A percentile compares a stretch with the other conserved stretches of the same genome.
Evolutionary conservation across 1,284 basidiomycete species (phyloP).

Genomic region (Apiotrichum gamsii): DNA sequence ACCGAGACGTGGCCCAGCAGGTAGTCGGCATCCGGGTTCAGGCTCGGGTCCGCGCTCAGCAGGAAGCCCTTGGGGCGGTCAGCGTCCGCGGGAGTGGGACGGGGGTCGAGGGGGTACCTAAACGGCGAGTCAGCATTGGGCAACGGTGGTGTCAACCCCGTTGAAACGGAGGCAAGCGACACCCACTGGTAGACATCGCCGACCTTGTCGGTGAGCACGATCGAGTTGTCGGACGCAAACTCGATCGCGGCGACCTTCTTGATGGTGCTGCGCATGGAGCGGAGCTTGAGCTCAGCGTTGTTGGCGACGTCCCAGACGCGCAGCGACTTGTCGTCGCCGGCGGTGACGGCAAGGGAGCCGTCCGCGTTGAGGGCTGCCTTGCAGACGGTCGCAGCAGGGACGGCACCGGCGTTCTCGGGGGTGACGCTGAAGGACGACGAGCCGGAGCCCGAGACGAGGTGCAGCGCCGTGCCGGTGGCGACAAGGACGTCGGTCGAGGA

Average conservation of each 20-base stretch:
- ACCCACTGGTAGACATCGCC: constrained; percentile 40
- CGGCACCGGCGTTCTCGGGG: constrained; percentile 12
- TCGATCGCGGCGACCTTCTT: constrained; percentile 26
- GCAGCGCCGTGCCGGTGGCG: constrained; percentile 10
- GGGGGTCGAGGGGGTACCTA: constrained; percentile 52
- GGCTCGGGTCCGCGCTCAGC: constrained; percentile 64
- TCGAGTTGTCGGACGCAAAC: constrained; percentile 19
- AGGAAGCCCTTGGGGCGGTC: constrained; percentile 45
- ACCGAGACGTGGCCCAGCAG: constrained; percentile 66
- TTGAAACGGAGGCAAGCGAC: background rate
- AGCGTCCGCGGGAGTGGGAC: constrained; percentile 48
- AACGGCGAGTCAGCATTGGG: constrained; percentile 1
- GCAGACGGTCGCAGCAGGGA: constrained; percentile 51
- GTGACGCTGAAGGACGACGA: constrained; percentile 10
- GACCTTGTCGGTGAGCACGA: constrained; percentile 43
- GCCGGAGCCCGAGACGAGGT: constrained; percentile 5
- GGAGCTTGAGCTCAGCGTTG: constrained; percentile 1
- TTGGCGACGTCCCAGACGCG: constrained; percentile 61
- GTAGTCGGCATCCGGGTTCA: constrained; percentile 46
- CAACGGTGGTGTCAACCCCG: background rate
- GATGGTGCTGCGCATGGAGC: constrained; percentile 8
- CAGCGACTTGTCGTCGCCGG: constrained; percentile 71
- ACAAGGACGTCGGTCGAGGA: constrained; percentile 3
- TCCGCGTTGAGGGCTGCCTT: constrained; percentile 55
- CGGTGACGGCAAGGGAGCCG: constrained; percentile 56